Conservation (phyloP, 169 alveolate species). For the Amoebophrya sp. region DNA sequence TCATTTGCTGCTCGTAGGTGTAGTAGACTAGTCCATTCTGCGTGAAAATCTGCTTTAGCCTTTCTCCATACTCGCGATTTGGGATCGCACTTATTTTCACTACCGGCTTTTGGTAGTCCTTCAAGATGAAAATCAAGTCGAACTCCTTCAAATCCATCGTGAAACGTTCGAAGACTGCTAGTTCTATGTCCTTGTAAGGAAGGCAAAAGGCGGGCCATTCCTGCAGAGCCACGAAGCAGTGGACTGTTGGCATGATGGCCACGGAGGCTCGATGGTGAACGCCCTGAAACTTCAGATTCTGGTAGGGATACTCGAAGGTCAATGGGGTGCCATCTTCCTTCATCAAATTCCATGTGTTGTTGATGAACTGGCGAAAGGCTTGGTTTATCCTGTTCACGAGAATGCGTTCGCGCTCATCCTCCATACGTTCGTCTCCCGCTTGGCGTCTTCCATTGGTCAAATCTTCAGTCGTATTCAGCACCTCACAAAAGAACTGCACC, state of each 20-base stretch:
- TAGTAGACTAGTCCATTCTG: not conserved
- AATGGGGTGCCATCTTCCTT: not conserved
- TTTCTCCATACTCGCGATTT: not conserved
- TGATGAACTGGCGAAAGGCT: slow-evolving; percentile 68
- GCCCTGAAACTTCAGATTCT: not conserved
- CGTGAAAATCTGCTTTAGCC: not conserved
- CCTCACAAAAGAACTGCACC: slow-evolving; percentile 77
- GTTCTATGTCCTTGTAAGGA: slow-evolving; percentile 82
- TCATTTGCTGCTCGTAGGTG: not conserved
- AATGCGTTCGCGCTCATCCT: slow-evolving; percentile 87
- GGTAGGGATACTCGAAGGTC: not conserved
- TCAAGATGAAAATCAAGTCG: not conserved
- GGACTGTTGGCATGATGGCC: slow-evolving; percentile 29
- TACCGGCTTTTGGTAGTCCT: not conserved
- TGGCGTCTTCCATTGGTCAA: not conserved
- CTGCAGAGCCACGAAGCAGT: slow-evolving; percentile 79
- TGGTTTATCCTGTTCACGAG: slow-evolving; percentile 74
- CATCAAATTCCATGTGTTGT: not conserved
- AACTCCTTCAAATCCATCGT: not conserved
- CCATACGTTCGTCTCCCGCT: slow-evolving; percentile 66
- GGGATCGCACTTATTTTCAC: not conserved
- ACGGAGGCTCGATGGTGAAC: not conserved
- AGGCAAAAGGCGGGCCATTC: slow-evolving; percentile 92
- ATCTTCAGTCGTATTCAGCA: not conserved
- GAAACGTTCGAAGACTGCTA: slow-evolving; percentile 83